Conservation (phyloP, 495 filamentous ascomycete genomes). For the Jackrogersella minutella region DNA sequence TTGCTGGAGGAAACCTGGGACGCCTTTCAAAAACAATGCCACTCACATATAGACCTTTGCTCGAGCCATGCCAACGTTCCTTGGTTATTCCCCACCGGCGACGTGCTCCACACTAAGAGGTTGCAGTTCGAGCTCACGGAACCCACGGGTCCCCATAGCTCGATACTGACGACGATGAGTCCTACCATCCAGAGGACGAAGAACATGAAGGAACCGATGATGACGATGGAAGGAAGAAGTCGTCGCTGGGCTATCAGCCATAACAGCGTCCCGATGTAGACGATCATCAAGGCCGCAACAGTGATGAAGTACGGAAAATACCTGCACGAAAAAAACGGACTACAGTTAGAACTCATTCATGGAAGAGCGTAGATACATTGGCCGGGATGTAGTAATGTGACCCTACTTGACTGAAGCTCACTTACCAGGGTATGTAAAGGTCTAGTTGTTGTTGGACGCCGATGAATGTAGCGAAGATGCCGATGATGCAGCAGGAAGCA, state of each 20-base stretch:
- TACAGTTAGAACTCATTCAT: not conserved
- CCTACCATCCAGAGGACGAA: slow-evolving; percentile 93
- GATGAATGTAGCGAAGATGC: slow-evolving; percentile 88
- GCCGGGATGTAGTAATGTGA: not conserved
- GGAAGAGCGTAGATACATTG: not conserved
- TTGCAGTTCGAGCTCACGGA: slow-evolving; percentile 84
- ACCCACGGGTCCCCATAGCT: slow-evolving; percentile 81
- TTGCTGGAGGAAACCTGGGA: too few species aligned
- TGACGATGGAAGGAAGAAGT: slow-evolving; percentile 87
- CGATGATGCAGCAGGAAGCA: slow-evolving; percentile 78
- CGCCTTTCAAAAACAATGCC: too few species aligned
- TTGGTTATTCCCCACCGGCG: slow-evolving; percentile 66
- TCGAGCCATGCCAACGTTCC: slow-evolving; percentile 86
- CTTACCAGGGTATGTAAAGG: slow-evolving; percentile 84
- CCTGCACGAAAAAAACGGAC: slow-evolving; percentile 62
- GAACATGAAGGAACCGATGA: slow-evolving; percentile 90
- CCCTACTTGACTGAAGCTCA: slow-evolving; percentile 7
- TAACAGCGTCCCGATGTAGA: slow-evolving; percentile 76
- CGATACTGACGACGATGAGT: slow-evolving; percentile 85
- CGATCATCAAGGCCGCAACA: slow-evolving; percentile 69
- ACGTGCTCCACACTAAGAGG: slow-evolving; percentile 68
- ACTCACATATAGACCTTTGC: slow-evolving; percentile 85
- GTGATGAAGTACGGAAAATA: slow-evolving; percentile 93
- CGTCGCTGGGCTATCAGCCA: slow-evolving; percentile 78
- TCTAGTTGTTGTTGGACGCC: slow-evolving; percentile 74